These are phyloP conservation scores for Cornus kousa DNA, from an alignment of 148 eudicot species.

Conservation along the genomic window DNA sequence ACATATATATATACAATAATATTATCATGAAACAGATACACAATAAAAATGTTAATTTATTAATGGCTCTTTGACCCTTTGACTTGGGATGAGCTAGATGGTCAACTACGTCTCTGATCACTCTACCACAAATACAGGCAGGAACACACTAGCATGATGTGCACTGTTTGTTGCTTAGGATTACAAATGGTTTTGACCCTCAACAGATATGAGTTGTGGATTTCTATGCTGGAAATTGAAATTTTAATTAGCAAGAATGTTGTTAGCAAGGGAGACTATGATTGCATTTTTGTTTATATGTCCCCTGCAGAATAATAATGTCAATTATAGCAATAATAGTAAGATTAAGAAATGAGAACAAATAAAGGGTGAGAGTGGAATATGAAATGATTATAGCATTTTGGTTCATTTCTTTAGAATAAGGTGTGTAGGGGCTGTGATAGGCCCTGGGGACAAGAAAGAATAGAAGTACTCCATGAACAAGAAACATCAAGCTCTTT, in stretches of 20 bases:
- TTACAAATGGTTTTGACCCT: neutral
- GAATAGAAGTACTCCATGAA: no score
- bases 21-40: no score
- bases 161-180: neutral
- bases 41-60: neutral
- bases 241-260: neutral
- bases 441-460: no score
- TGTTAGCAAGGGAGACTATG: neutral
- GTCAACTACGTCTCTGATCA: neutral
- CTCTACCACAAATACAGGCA: neutral
- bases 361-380: no score
- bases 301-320: constrained; percentile 1
- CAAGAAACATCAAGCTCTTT: no score
- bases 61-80: neutral
- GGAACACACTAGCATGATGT: neutral
- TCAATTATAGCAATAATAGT: constrained; percentile 22
- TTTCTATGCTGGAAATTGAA: neutral
- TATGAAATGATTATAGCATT: no score
- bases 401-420: no score
- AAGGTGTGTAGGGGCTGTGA: no score
- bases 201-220: neutral
- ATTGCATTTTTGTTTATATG: constrained; percentile 25
- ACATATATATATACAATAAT: no score
- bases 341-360: constrained; percentile 27
- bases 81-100: neutral